Percentiles rank a stretch among this genome's conserved stretches.
These are phyloP conservation scores for Chrysosporium keratinophilum DNA, from an alignment of 2,329 filamentous ascomycete genomes.

Conservation along the genomic window DNA sequence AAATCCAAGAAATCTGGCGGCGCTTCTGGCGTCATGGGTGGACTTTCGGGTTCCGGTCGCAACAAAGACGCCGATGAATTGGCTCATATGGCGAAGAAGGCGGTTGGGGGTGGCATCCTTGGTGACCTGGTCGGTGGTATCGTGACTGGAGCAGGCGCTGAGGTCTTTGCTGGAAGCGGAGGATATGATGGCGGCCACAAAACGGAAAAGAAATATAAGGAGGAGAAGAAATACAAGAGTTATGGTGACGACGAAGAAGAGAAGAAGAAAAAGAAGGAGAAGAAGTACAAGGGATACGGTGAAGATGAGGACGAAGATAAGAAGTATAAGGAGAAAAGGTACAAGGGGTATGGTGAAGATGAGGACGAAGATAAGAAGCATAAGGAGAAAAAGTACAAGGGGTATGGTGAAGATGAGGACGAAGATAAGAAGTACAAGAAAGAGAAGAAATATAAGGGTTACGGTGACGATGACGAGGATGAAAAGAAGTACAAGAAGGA, in stretches of 20 bases:
- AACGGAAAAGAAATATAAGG: slow-evolving; percentile 9
- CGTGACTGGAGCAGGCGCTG: slow-evolving; percentile 42
- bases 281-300: slow-evolving; percentile 5
- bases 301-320: background rate
- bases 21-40: slow-evolving; percentile 21
- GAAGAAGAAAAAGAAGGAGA: slow-evolving; percentile 3
- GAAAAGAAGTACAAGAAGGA: slow-evolving; percentile 8
- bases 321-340: slow-evolving; percentile 5
- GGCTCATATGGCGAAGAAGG: slow-evolving; percentile 47
- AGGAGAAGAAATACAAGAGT: slow-evolving; percentile 7
- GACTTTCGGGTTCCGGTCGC: slow-evolving; percentile 19
- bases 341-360: background rate
- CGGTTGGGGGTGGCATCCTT: slow-evolving; percentile 53
- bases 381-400: slow-evolving; percentile 10
- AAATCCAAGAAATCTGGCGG: slow-evolving; percentile 20
- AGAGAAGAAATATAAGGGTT: background rate
- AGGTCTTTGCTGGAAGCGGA: slow-evolving; percentile 54
- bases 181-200: slow-evolving; percentile 48
- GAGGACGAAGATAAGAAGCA: background rate
- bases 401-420: slow-evolving; percentile 6
- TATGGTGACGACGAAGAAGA: background rate
- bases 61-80: slow-evolving; percentile 27
- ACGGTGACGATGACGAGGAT: background rate
- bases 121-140: slow-evolving; percentile 61
- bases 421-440: slow-evolving; percentile 14